Base-by-base conservation (phyloP, 2,329 filamentous ascomycete genomes). In the Colletotrichum aenigma region DNA sequence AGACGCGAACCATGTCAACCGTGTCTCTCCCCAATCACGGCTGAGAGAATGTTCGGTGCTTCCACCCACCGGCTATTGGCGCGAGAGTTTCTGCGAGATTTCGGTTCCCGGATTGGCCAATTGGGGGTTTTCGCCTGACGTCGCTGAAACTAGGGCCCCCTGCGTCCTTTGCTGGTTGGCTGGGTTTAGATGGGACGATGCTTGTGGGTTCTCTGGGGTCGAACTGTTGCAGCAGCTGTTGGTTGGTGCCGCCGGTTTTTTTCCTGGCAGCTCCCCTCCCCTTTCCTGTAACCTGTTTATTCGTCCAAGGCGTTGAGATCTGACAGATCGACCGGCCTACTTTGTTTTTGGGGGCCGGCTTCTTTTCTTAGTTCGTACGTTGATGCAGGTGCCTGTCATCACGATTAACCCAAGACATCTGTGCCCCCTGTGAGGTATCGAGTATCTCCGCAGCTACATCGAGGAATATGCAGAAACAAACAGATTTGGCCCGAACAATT, bases 51-150 rank as follows among this genome's bases (percentile, higher is more conserved):
- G 28, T 28, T 75, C 70, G 73, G 62, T 56, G 58, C 21, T 62
- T 64, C 73, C 38, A 64, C 64, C 62, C 73, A 75, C 56, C 73
- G 43, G 64, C 70, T 43, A 67, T 68, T 75, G 64, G 36, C 61
- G 73, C 73, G 70, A 75, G 28, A 34, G 58, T 64, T 75, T 75
- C 56, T 68, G 73, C 73, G 73, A 75, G 69, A 67, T 75, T 73
- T 72, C 26, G 36, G 15, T 36, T 43, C 28, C 7, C 55, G 32
- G 32, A 24, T 56, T 58, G 69, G 70, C 69, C 69, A 72, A 75
- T 73, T 48, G 62, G 55, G 28, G 7, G 4, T 10, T 48, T 43
- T 43, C 8, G 18, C 36, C 52, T 75, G 61, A 66, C 72, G 68
- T 71, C 62, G 72, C 68, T 62, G 55, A 71, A 62, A 61, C 72